Base-by-base conservation (phyloP, 1,284 basidiomycete species). In the Apiotrichum domesticum region DNA sequence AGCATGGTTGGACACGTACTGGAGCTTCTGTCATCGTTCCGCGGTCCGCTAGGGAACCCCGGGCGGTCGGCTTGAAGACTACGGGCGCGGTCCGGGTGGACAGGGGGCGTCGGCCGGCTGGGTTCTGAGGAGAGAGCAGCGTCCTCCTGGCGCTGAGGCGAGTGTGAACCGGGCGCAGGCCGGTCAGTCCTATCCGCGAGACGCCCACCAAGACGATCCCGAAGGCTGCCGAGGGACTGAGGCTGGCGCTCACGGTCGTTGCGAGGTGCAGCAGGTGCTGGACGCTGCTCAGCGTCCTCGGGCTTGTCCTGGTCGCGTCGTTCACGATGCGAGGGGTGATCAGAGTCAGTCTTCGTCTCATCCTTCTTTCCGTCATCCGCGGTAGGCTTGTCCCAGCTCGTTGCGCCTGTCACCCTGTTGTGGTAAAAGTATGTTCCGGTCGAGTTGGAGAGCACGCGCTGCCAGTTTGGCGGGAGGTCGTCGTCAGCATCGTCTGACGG, bases 351-450 rank as follows among this genome's bases (percentile, higher is more conserved):
- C 41, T 51, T 42, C 4, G 9, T n/a, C 35, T 29, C 10, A 32
- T 50, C 40, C 21, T 34, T 42, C 33, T 13, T 39, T 29, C 35
- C 40, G 29, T 7, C 33, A 11, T 42, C 29, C 29, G 8, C 14
- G 33, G 50, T 34, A 6, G 50, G 50, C 34, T 35, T 43, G n/a
- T 56, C 58, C 58, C 58, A 59, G 8, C 35, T 45, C 3, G 58
- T 56, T 15, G n/a, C 13, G 21, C 39, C 51, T 3, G 46, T 53
- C 5, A 35, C 51, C 11, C 32, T 43, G 47, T 59, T 51, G 47
- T 55, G 43, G 51, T 51, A 59, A 34, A 59, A 59, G 51, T 53
- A 53, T n/a, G 47, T 51, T 6, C 44, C 44, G 39, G 44, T 46
- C 33, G 58, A 53, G 41, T 45, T 53, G 54, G 54, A 56, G 32